These are phyloP conservation scores for Adenanthera pavonina DNA, from an alignment of 306 rosid species.

Conservation along the genomic window DNA sequence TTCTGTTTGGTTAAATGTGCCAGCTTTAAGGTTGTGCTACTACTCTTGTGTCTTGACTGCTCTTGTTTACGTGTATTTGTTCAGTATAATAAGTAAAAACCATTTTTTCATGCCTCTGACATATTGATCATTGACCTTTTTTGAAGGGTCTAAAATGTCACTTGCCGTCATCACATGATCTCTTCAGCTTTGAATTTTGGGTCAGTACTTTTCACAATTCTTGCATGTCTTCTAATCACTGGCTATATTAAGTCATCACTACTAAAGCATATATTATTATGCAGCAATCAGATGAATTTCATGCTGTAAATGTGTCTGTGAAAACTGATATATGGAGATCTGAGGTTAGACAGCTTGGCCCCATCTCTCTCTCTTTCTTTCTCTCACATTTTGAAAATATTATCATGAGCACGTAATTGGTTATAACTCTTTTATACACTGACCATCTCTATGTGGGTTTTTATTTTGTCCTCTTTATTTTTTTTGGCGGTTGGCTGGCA, in stretches of 20 bases:
- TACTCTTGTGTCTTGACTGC: conserved; percentile 20
- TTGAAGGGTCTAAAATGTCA: conserved; percentile 81
- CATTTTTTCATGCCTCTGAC: conserved; percentile 34
- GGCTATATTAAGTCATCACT: conserved; percentile 36
- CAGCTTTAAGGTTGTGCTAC: conserved; percentile 72
- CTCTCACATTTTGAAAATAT: conserved; percentile 3
- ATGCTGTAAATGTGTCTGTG: conserved; percentile 69
- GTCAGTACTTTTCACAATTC: conserved; percentile 59
- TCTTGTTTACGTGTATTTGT: conserved; percentile 1
- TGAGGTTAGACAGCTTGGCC: conserved; percentile 63
- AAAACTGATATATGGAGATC: conserved; percentile 50
- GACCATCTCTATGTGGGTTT: neutral
- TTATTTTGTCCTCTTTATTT: neutral
- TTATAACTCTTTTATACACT: conserved; percentile 9
- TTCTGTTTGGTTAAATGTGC: conserved; percentile 78
- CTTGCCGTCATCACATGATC: conserved; percentile 72
- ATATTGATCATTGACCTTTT: conserved; percentile 24
- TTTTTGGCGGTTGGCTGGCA: neutral
- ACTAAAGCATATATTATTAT: conserved; percentile 43
- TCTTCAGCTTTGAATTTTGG: conserved; percentile 83
- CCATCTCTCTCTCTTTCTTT: neutral
- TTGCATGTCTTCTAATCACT: conserved; percentile 30
- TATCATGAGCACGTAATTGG: conserved; percentile 9
- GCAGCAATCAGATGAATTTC: conserved; percentile 77
- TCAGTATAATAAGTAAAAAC: conserved; percentile 24